Evolutionary conservation across 2,329 filamentous ascomycete species (phyloP).

Genomic region (Colletotrichum karsti): DNA sequence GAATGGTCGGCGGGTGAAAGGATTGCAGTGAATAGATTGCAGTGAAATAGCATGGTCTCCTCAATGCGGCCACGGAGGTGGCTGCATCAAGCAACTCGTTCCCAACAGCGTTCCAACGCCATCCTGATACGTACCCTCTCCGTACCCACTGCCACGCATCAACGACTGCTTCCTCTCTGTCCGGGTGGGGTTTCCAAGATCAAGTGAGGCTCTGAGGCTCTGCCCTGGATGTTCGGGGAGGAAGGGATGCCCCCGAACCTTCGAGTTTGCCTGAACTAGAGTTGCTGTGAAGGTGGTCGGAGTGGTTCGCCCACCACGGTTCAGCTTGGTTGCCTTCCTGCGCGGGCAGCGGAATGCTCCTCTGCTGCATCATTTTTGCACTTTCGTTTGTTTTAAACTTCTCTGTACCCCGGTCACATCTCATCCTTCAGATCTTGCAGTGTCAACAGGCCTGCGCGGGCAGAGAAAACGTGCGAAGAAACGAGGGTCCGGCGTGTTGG

Average conservation of each 20-base stretch:
- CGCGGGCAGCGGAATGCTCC: background rate
- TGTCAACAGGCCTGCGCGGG: background rate
- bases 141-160: background rate
- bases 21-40: no score
- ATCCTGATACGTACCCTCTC: background rate
- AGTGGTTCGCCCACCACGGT: background rate
- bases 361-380: background rate
- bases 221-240: background rate
- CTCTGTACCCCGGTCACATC: background rate
- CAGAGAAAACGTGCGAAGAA: background rate
- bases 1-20: background rate
- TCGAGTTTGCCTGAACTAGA: background rate
- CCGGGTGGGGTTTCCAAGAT: background rate
- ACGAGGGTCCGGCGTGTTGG: background rate
- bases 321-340: background rate
- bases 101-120: background rate
- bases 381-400: background rate
- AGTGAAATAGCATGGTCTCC: no score
- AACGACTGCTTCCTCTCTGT: background rate
- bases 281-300: background rate
- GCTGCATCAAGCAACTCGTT: background rate
- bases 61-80: background rate
- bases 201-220: background rate
- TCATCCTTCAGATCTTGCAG: constrained; percentile 1
- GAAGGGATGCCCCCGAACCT: background rate